Base-by-base conservation (phyloP, 2,329 filamentous ascomycete species). In the Pseudonectria foliicola region DNA sequence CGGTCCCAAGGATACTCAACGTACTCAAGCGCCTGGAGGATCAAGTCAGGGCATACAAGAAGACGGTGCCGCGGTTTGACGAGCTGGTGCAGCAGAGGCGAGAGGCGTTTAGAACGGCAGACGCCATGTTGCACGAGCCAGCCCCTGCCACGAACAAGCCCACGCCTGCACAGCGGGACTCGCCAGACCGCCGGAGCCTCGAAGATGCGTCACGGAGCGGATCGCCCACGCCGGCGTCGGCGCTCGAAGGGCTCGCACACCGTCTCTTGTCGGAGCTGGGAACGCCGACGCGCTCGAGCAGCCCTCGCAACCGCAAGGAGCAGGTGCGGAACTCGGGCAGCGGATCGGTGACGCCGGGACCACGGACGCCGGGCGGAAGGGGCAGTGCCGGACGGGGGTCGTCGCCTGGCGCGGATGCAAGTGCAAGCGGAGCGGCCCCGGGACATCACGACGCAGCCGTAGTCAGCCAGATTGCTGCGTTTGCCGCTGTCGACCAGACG, bases 21-120 rank as follows among this genome's bases (percentile, higher is more conserved):
- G 64, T 80, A 14, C 57, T 89, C 1, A 71, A 77, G 43, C 61
- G 58, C 6, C 67, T 89, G 1, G 70, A 76, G 10, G 69, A 76
- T 15, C 77, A 86, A 52, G 71, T 85, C 10, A 59, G 66, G 11
- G 63, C 63, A 2, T 87, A 82, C 63, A 74, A 77, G 34, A 64
- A 67, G 30, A 72, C 75, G 6, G 71, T 89, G 6, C 76, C 82
- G 0, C 75, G 84, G 25, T 89, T 88, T 52, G 80, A 86, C 33
- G 77, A 83, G 25, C 67, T 88, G 3, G 63, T 88, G 4, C 80
- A 71, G 60, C 78, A 72, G 57, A 77, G 70, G 10, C 75, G 77
- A 5, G 73, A 79, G 42, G 77, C 74, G 1, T 83, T 82, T 48
- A 73, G 76, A 47, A 75, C 73, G 3, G 75, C 77, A 3, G 73